Conservation (phyloP, 371 early-diverging fungal genomes). For the Mortierella sp. region DNA sequence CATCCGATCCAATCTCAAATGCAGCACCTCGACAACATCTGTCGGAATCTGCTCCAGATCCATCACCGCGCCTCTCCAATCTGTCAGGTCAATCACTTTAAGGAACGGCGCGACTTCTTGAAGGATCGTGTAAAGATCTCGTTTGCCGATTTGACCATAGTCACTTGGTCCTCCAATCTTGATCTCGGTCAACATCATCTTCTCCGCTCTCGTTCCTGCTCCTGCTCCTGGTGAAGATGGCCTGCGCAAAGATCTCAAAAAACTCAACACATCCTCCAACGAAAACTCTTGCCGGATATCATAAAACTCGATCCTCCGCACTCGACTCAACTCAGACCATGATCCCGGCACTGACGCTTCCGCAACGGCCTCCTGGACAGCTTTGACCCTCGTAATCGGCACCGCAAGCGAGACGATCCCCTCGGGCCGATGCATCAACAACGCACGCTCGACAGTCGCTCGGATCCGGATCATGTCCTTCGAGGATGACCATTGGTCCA, state of each 20-base stretch:
- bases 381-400: conserved; percentile 14
- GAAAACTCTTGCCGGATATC: conserved; percentile 10
- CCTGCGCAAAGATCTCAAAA: conserved; percentile 8
- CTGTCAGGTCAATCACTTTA: conserved; percentile 19
- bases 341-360: background rate
- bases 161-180: conserved; percentile 25
- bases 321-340: background rate
- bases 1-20: conserved; percentile 21
- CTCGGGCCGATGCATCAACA: conserved; percentile 25
- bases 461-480: conserved; percentile 16
- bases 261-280: conserved; percentile 16
- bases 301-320: conserved; percentile 19
- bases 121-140: conserved; percentile 24
- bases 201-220: background rate
- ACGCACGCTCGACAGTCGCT: conserved; percentile 23
- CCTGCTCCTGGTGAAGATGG: background rate
- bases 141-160: conserved; percentile 12
- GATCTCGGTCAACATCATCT: conserved; percentile 23
- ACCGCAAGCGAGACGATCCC: conserved; percentile 15
- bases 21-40: background rate
- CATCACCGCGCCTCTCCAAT: conserved; percentile 24
- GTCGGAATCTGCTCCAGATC: conserved; percentile 28
- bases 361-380: conserved; percentile 19
- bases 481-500: conserved; percentile 31
- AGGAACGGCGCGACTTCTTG: conserved; percentile 17